These are phyloP conservation scores for Neopestalotiopsis clavispora DNA, from an alignment of 2,329 filamentous ascomycete species.

Conservation along the genomic window DNA sequence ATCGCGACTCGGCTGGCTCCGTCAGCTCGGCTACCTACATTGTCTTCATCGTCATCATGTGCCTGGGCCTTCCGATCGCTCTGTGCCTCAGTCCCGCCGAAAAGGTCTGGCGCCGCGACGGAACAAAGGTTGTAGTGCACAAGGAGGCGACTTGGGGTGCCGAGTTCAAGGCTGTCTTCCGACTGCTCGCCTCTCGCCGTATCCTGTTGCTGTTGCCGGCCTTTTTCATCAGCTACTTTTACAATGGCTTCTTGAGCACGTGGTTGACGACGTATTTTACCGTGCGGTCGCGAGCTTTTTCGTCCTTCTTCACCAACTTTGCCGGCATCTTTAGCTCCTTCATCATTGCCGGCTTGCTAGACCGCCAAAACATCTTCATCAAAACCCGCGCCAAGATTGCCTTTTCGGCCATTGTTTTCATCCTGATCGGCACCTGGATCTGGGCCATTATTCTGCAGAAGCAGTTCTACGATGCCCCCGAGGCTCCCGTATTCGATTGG, in stretches of 20 bases:
- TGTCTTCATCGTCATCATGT: constrained; percentile 39
- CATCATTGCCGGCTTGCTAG: constrained; percentile 35
- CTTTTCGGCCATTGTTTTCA: constrained; percentile 30
- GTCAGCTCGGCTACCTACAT: constrained; percentile 34
- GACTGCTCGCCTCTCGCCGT: constrained; percentile 30
- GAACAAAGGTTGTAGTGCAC: constrained; percentile 31
- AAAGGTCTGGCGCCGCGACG: constrained; percentile 37
- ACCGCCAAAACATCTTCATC: constrained; percentile 35
- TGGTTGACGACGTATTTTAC: constrained; percentile 38
- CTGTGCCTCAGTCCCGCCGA: constrained; percentile 35
- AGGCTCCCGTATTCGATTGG: constrained; percentile 36
- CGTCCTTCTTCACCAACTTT: constrained; percentile 40
- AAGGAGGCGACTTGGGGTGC: constrained; percentile 31
- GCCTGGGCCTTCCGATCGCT: constrained; percentile 36
- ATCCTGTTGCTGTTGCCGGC: constrained; percentile 37
- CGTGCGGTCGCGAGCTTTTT: constrained; percentile 37
- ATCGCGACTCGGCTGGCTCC: constrained; percentile 25
- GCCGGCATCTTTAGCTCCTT: constrained; percentile 37
- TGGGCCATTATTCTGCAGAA: constrained; percentile 37
- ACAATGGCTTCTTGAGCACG: constrained; percentile 37
- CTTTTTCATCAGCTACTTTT: constrained; percentile 41
- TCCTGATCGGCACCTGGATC: constrained; percentile 37
- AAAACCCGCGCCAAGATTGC: constrained; percentile 31
- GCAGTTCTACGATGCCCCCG: constrained; percentile 32
- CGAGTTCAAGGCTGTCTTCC: constrained; percentile 35